A percentile compares a stretch with the other conserved stretches of the same genome.
These are phyloP conservation scores for Populus trichocarpa DNA, from an alignment of 441 rosid genomes.

Conservation along the genomic window DNA sequence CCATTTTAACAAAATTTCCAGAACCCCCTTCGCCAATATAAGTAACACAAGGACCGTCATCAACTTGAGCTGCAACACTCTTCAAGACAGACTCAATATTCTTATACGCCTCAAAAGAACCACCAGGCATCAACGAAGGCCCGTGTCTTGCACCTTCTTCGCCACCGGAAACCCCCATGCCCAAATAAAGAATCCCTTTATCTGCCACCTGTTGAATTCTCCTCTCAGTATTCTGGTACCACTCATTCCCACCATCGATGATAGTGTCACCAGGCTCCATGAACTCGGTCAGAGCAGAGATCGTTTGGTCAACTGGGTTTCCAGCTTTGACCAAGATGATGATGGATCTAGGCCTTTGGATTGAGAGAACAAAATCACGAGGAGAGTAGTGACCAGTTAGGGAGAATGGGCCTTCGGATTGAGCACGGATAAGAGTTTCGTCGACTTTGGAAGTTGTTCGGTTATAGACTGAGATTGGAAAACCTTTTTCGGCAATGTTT, in stretches of 20 bases:
- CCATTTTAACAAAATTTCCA: no score
- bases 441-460: no score
- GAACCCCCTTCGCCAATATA: no score
- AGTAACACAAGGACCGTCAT: no score
- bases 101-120: constrained; percentile 66
- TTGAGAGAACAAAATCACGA: constrained; percentile 83
- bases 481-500: no score
- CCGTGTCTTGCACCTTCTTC: constrained; percentile 93
- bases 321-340: constrained; percentile 98
- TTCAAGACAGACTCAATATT: constrained; percentile 64
- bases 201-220: constrained; percentile 55
- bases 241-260: constrained; percentile 94
- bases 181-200: constrained; percentile 67
- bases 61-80: constrained; percentile 49
- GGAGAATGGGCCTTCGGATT: constrained; percentile 65
- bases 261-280: constrained; percentile 82
- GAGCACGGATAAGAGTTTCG: constrained; percentile 58
- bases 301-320: constrained; percentile 84
- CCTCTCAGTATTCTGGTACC: constrained; percentile 90
- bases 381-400: constrained; percentile 69
- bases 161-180: constrained; percentile 97
- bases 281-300: constrained; percentile 66
- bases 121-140: constrained; percentile 95
- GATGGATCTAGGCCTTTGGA: constrained; percentile 79
- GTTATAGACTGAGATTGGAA: no score